phyloP scores from a whole-genome alignment of 192 early-diverging fungal genomes.

The Backusella circina region DNA sequence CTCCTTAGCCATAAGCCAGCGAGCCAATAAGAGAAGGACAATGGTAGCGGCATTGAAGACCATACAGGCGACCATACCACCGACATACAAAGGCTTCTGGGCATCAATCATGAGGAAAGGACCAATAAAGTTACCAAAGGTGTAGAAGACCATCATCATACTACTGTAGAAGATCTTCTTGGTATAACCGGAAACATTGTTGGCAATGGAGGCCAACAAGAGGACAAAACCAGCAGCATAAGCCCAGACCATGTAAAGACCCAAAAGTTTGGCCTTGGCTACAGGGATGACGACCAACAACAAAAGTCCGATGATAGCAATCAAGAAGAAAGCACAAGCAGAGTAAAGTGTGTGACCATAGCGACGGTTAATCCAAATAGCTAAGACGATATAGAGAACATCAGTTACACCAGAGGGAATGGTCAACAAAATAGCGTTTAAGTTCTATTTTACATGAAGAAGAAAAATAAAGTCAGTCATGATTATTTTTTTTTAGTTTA shows the following conservation, averaged over 20 bases:
- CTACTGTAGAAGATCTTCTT: slow-evolving; percentile 22
- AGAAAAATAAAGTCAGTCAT: neutral
- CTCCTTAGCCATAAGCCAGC: slow-evolving; percentile 9
- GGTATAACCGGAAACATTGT: slow-evolving; percentile 26
- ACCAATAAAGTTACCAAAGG: slow-evolving; percentile 19
- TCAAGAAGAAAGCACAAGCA: neutral
- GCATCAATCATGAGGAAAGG: slow-evolving; percentile 17
- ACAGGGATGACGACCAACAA: slow-evolving; percentile 16
- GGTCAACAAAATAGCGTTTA: slow-evolving; percentile 19
- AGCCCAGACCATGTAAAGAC: slow-evolving; percentile 10
- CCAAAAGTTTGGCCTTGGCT: slow-evolving; percentile 1
- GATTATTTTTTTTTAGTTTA: slow-evolving; percentile 1
- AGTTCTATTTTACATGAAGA: neutral
- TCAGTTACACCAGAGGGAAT: slow-evolving; percentile 18
- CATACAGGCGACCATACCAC: slow-evolving; percentile 17
- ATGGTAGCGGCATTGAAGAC: slow-evolving; percentile 8
- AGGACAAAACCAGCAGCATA: slow-evolving; percentile 18
- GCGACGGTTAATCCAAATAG: slow-evolving; percentile 14
- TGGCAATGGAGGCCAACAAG: slow-evolving; percentile 3
- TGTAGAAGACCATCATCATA: slow-evolving; percentile 15
- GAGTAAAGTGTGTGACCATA: slow-evolving; percentile 18
- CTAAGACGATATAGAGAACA: neutral
- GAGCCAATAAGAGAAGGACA: slow-evolving; percentile 4
- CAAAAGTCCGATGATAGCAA: slow-evolving; percentile 15
- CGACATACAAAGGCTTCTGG: slow-evolving; percentile 11